Percentiles rank a stretch among this genome's conserved stretches.
Evolutionary conservation across 345 rosid genomes (phyloP).

Genomic region (Linum trigynum): DNA sequence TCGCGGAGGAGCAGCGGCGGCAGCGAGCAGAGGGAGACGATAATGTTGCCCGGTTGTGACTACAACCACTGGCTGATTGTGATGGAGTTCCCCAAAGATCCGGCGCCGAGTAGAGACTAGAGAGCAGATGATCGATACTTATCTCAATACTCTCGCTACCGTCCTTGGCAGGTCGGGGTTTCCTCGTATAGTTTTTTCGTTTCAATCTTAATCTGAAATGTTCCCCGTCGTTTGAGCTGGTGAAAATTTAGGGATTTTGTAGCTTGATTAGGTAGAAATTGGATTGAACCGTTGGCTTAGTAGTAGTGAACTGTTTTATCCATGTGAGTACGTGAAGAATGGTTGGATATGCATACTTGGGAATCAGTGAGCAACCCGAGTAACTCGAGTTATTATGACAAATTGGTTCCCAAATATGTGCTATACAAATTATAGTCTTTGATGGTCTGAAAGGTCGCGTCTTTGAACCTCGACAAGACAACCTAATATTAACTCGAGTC

Average conservation of each 20-base stretch:
- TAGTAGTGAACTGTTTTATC: too few relatives aligned
- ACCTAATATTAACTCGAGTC: too few relatives aligned
- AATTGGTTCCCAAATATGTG: too few relatives aligned
- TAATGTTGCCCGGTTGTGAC: slow-evolving; percentile 89
- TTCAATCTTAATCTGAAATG: neutral
- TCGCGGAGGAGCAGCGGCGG: slow-evolving; percentile 50
- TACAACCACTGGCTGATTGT: slow-evolving; percentile 96
- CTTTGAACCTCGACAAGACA: too few relatives aligned
- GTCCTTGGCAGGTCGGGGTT: slow-evolving; percentile 63
- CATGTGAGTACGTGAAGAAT: too few relatives aligned
- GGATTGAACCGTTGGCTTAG: neutral
- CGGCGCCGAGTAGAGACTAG: slow-evolving; percentile 74
- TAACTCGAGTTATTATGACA: too few relatives aligned
- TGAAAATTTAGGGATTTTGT: neutral
- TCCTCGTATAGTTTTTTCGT: neutral
- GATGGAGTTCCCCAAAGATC: slow-evolving; percentile 96
- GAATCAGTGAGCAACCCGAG: too few relatives aligned
- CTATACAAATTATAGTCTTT: too few relatives aligned
- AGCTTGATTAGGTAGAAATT: neutral
- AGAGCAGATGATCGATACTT: slow-evolving; percentile 93
- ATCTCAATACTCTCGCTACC: slow-evolving; percentile 75
- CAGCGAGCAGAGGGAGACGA: slow-evolving; percentile 75
- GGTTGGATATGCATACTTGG: too few relatives aligned
- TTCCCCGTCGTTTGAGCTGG: neutral
- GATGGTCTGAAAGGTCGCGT: too few relatives aligned